Conservation (phyloP, 2,329 filamentous ascomycete species). For the Pestalotiopsis sp. region DNA sequence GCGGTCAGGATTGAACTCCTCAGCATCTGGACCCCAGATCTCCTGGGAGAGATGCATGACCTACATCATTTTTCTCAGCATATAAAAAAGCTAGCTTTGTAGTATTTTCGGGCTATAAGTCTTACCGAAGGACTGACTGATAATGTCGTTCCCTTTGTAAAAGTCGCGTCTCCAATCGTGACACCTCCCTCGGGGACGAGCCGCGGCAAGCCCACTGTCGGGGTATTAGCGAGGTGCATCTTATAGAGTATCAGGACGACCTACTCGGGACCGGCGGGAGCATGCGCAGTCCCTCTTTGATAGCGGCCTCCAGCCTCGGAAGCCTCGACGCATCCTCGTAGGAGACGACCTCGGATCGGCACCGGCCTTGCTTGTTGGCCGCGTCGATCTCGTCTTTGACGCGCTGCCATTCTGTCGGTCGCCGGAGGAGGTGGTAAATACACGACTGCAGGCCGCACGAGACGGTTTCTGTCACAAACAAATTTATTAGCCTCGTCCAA, state of each 20-base stretch:
- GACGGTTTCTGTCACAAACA: neutral
- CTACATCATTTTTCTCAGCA: slow-evolving; percentile 17
- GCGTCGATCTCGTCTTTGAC: slow-evolving; percentile 1
- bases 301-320: neutral
- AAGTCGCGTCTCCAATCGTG: slow-evolving; percentile 24
- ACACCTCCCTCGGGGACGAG: slow-evolving; percentile 27
- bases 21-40: slow-evolving; percentile 23
- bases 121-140: slow-evolving; percentile 12
- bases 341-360: neutral
- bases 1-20: slow-evolving; percentile 24
- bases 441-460: neutral
- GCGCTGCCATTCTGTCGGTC: neutral
- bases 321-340: neutral
- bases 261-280: neutral
- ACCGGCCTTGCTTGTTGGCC: neutral
- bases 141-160: slow-evolving; percentile 30
- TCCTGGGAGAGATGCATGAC: slow-evolving; percentile 18
- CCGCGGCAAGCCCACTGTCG: slow-evolving; percentile 26
- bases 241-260: neutral
- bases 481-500: neutral
- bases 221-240: neutral
- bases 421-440: neutral
- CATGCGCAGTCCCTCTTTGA: neutral
- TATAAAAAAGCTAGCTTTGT: slow-evolving; percentile 14
- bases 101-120: neutral